Evolutionary conservation across 495 filamentous ascomycete genomes (phyloP).

Genomic region (Talaromyces borbonicus): DNA sequence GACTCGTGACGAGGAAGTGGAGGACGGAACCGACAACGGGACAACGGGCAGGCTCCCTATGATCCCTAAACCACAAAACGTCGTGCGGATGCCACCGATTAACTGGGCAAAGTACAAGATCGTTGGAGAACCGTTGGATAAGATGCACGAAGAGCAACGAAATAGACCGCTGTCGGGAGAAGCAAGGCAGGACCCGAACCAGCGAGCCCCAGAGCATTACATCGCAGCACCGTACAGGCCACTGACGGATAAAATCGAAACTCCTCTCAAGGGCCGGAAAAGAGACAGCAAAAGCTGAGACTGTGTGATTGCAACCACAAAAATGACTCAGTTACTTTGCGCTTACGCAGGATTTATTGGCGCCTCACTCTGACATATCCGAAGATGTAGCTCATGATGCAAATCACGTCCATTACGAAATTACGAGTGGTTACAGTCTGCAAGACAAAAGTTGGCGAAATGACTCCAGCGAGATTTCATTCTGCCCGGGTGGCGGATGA

Average conservation of each 20-base stretch:
- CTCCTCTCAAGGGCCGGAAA: conserved; percentile 25
- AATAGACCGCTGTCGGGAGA: conserved; percentile 49
- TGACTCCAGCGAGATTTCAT: too few relatives aligned
- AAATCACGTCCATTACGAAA: too few relatives aligned
- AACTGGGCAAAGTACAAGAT: conserved; percentile 89
- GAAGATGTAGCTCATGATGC: too few relatives aligned
- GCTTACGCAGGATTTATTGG: too few relatives aligned
- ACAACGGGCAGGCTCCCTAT: conserved; percentile 31
- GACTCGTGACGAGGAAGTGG: conserved; percentile 19
- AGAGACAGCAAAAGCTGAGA: conserved; percentile 26
- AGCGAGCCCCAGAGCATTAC: conserved; percentile 42
- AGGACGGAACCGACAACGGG: conserved; percentile 11
- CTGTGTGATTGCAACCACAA: not conserved
- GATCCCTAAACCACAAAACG: conserved; percentile 69
- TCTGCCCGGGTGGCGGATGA: too few relatives aligned
- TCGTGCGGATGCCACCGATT: conserved; percentile 74
- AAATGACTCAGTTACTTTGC: too few relatives aligned
- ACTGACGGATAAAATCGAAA: conserved; percentile 54
- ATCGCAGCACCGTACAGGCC: conserved; percentile 70
- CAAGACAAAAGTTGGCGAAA: too few relatives aligned
- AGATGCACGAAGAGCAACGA: conserved; percentile 70
- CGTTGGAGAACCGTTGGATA: conserved; percentile 69
- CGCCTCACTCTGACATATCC: too few relatives aligned
- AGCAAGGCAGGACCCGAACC: conserved; percentile 32
- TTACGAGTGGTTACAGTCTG: too few relatives aligned